Percentiles rank a stretch among this genome's conserved stretches.
phyloP scores from a whole-genome alignment of 163 green algal genomes.

The Chloromonas sp. region DNA sequence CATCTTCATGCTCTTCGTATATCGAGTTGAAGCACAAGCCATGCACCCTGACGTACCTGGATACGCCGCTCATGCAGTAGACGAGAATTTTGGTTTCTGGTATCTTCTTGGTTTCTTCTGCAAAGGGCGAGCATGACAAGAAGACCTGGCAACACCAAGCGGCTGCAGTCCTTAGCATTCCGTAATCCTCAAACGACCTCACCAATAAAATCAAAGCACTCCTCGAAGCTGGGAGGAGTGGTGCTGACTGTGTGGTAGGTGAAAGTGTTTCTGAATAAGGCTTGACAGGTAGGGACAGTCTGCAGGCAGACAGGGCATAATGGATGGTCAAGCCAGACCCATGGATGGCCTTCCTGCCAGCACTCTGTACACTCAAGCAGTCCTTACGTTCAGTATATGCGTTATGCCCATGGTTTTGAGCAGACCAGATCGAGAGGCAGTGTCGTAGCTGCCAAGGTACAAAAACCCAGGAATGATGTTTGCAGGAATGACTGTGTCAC shows the following conservation, averaged over 20 bases:
- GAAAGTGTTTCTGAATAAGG: conserved; percentile 87
- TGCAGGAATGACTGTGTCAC: conserved; percentile 63
- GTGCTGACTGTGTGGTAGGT: conserved; percentile 66
- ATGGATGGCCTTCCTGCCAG: no score
- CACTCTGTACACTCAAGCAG: no score
- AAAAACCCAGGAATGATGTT: conserved; percentile 74
- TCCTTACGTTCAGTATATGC: conserved; percentile 78
- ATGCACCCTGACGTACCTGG: conserved; percentile 28
- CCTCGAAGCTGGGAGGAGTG: conserved; percentile 56
- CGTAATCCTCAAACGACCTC: neutral
- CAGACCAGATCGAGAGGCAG: conserved; percentile 79
- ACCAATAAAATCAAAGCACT: conserved; percentile 76
- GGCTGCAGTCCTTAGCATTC: no score
- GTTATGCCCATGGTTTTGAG: conserved; percentile 76
- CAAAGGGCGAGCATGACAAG: neutral
- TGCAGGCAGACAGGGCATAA: conserved; percentile 32
- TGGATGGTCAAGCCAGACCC: no score
- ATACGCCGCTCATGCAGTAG: conserved; percentile 79
- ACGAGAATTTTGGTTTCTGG: conserved; percentile 59
- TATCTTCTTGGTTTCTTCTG: conserved; percentile 34
- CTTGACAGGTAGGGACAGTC: conserved; percentile 74
- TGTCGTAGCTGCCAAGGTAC: conserved; percentile 88
- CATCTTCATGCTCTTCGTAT: no score
- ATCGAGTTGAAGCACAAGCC: no score
- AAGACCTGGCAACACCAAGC: no score